These are phyloP conservation scores for Cryptococcus jaspeensis DNA, from an alignment of 1,284 basidiomycete species.

Conservation along the genomic window DNA sequence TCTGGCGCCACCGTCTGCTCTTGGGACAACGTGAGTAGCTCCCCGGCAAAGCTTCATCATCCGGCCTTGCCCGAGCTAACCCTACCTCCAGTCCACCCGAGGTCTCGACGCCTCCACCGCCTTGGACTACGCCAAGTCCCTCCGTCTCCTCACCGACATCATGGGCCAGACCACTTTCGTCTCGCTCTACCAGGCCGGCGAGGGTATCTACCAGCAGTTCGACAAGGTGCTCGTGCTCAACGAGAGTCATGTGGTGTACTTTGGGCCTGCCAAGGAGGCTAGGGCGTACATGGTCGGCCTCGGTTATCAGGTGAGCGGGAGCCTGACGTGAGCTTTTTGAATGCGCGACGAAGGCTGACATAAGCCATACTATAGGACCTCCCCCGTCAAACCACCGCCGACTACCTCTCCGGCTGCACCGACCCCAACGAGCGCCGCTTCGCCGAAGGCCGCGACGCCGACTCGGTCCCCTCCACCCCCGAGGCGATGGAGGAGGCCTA, in stretches of 20 bases:
- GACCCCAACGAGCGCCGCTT: constrained; percentile 85
- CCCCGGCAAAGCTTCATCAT: too few relatives aligned
- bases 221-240: constrained; percentile 64
- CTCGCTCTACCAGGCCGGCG: constrained; percentile 61
- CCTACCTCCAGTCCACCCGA: constrained; percentile 50
- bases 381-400: constrained; percentile 57
- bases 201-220: constrained; percentile 66
- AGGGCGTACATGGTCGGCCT: constrained; percentile 57
- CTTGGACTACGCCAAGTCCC: constrained; percentile 59
- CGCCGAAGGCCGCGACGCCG: constrained; percentile 63
- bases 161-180: constrained; percentile 53
- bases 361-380: constrained; percentile 29
- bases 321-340: not conserved
- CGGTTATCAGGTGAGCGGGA: constrained; percentile 49
- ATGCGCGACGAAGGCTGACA: not conserved
- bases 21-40: constrained; percentile 55
- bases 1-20: constrained; percentile 51
- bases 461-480: constrained; percentile 70
- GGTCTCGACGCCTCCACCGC: constrained; percentile 63
- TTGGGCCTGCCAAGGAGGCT: constrained; percentile 56
- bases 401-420: constrained; percentile 69
- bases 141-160: constrained; percentile 59
- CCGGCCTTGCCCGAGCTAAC: not conserved
- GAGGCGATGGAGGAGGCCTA: constrained; percentile 71
- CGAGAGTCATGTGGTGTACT: constrained; percentile 58